These are phyloP conservation scores for Venturia nashicola DNA, from an alignment of 2,329 filamentous ascomycete genomes.

Conservation along the genomic window DNA sequence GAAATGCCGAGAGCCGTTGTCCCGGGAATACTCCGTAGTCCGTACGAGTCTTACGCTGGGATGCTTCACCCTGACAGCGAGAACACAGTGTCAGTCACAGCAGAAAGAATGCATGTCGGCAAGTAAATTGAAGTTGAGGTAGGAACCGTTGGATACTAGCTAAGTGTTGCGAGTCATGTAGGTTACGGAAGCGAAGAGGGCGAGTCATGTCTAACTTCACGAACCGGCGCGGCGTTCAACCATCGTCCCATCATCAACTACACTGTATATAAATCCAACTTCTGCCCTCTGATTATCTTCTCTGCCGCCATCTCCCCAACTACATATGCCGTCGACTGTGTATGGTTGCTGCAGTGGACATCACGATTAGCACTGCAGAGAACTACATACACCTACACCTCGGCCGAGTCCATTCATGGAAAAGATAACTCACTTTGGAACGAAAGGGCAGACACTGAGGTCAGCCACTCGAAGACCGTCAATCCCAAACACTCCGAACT, in stretches of 20 bases:
- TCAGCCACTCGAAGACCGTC: conserved; percentile 28
- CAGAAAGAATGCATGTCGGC: too few relatives aligned
- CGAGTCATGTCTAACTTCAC: too few relatives aligned
- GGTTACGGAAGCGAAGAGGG: too few relatives aligned
- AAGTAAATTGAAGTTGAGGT: too few relatives aligned
- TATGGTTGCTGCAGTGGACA: conserved; percentile 25
- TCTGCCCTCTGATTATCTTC: conserved; percentile 33
- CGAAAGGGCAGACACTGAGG: conserved; percentile 30
- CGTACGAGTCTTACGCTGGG: neutral
- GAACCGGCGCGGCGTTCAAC: neutral
- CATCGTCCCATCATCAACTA: neutral
- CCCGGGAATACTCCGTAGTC: too few relatives aligned
- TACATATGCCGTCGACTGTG: conserved; percentile 41
- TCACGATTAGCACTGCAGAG: neutral
- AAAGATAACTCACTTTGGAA: conserved; percentile 17
- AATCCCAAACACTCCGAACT: conserved; percentile 26
- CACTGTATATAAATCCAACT: neutral
- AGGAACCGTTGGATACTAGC: too few relatives aligned
- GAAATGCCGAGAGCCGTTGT: neutral
- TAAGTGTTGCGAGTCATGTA: too few relatives aligned
- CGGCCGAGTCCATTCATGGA: neutral
- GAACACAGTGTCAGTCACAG: too few relatives aligned
- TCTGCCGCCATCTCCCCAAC: conserved; percentile 41
- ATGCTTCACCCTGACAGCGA: too few relatives aligned
- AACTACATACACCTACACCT: neutral